Conservation (phyloP, 352 stramenopile species). For the Blastocystis hominis region DNA sequence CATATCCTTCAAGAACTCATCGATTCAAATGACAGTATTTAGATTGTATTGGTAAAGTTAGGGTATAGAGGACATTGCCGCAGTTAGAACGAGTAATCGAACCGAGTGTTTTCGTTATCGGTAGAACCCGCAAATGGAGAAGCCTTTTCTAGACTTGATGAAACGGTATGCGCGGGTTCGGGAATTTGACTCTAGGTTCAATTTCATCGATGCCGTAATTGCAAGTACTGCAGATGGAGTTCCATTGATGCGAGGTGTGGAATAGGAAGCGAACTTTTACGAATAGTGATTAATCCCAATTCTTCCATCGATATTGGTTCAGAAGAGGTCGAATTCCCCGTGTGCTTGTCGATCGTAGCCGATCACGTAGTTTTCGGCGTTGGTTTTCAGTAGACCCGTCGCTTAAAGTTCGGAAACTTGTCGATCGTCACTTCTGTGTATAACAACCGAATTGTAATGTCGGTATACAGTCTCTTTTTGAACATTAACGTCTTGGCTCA, state of each 20-base stretch:
- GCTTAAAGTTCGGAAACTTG: not conserved
- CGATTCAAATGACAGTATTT: not conserved
- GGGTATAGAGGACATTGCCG: not conserved
- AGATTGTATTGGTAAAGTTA: not conserved
- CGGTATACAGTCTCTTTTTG: conserved; percentile 3
- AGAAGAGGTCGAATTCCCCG: conserved; percentile 32
- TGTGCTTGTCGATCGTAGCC: conserved; percentile 12
- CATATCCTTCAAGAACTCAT: not conserved
- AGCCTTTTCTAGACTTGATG: conserved; percentile 32
- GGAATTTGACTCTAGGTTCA: not conserved
- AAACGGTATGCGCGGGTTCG: not conserved
- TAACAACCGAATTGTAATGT: conserved; percentile 10
- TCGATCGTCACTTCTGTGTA: conserved; percentile 18
- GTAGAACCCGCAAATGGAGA: conserved; percentile 29
- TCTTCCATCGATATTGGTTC: conserved; percentile 31
- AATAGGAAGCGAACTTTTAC: not conserved
- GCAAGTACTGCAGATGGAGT: conserved; percentile 32
- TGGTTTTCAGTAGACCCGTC: not conserved
- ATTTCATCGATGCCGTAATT: conserved; percentile 32
- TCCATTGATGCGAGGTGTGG: not conserved
- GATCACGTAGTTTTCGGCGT: not conserved
- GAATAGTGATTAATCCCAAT: conserved; percentile 4
- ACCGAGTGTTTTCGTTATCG: not conserved
- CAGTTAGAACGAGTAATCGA: not conserved
- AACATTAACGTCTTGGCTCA: not conserved